Evolutionary conservation across 768 basidiomycete species (phyloP), one percentile per base, ranked within the genome.

Genomic region (Austroboletus eburneus): DNA sequence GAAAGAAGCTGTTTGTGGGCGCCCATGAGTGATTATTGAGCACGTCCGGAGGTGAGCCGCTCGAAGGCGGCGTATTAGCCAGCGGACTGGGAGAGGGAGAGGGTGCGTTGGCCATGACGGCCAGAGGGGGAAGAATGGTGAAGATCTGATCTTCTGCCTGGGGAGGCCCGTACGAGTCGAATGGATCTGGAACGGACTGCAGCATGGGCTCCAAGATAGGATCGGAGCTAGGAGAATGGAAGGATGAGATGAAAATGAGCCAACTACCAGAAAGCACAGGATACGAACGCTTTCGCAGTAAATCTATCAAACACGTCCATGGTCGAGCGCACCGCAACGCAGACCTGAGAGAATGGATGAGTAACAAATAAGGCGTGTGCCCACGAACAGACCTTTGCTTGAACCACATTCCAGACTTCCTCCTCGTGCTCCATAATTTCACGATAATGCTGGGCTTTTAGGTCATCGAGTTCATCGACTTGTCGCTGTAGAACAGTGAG

Each of bases 371-470:
- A 36, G 10, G 23, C 14, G 18, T 6, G 25, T 25, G 29, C 23
- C n/a, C 25, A 21, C 30, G 18, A 45, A 13, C 30, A 64, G 54
- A 87, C 87, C 74, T 94, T 95, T 52, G 75, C 80, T 62, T 94
- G 83, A 6, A 95, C 90, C 13, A 81, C 79, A 57, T 93, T 83
- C 94, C 94, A 97, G n/a, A 91, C 86, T 65, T 95, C 85, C 56
- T 94, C 91, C 68, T 96, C 93, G 56, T 93, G 92, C 48, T 90
- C 88, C 41, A 92, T 69, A 43, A 95, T 91, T 57, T 91, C 85
- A 52, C 85, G 79, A 58, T 97, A 94, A 68, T 97, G 91, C 7
- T 78, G 74, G 8, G 72, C 78, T 61, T 94, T 95, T 46, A 97
- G 71, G 44, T 80, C 80, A 66, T 97, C 93, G 3, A 96, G 72